These are phyloP conservation scores for Flueggea neowawraea DNA, from an alignment of 441 rosid species.

Conservation along the genomic window DNA sequence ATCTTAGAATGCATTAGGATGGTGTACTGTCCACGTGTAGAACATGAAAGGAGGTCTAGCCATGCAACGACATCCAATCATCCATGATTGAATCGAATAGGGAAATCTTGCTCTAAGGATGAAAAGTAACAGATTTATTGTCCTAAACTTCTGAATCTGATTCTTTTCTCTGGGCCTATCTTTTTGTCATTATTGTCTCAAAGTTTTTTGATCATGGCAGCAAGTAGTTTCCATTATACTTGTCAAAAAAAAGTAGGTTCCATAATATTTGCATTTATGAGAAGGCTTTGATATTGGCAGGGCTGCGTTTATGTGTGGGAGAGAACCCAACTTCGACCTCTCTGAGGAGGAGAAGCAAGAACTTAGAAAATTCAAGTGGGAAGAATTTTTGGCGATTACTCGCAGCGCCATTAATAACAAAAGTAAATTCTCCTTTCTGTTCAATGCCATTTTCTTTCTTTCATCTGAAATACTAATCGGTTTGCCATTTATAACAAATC, in stretches of 20 bases:
- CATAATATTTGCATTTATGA: neutral
- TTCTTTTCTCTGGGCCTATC: too few species aligned
- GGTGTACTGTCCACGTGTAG: too few species aligned
- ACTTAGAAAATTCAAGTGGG: slow-evolving; percentile 75
- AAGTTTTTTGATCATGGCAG: neutral
- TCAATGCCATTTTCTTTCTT: neutral
- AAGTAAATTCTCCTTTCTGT: slow-evolving; percentile 40
- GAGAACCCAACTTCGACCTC: slow-evolving; percentile 92
- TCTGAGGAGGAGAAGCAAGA: slow-evolving; percentile 74
- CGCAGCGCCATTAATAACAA: slow-evolving; percentile 83
- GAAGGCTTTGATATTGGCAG: slow-evolving; percentile 31
- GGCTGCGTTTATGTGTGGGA: slow-evolving; percentile 98
- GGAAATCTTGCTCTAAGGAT: too few species aligned
- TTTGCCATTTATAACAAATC: neutral
- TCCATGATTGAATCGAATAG: too few species aligned
- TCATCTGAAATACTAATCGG: neutral
- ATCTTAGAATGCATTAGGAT: too few species aligned
- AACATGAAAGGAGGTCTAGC: too few species aligned
- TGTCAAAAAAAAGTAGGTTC: too few species aligned
- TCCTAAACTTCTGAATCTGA: too few species aligned
- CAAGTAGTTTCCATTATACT: neutral
- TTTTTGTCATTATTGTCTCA: too few species aligned
- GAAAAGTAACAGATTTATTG: too few species aligned
- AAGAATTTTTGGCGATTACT: slow-evolving; percentile 77
- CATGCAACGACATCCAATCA: too few species aligned